Evolutionary conservation across 2,329 filamentous ascomycete species (phyloP), one percentile per base, ranked within the genome.

Genomic region (Penicillium sp.): DNA sequence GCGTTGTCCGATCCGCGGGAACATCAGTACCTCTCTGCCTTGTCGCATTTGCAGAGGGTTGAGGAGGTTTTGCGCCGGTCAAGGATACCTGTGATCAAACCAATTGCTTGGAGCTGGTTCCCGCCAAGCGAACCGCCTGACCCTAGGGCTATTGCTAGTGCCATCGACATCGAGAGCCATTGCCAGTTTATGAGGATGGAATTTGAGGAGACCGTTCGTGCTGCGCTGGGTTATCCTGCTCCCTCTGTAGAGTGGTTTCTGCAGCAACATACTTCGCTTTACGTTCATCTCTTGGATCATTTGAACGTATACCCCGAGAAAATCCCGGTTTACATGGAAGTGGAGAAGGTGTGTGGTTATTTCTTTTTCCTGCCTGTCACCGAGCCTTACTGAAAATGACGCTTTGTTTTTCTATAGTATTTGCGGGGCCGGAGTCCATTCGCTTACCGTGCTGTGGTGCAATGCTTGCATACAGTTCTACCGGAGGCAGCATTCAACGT

Each of bases 161-260:
- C 65, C 2, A 74, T 77, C 33, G 70, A 75, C 44, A 59, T 62
- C 1, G 73, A 76, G 56, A 77, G 74, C 49, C 69, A 71, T 56
- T 60, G 72, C n/a, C 74, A 76, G 12, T 75, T 76, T 26, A 68
- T 61, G 26, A 64, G 64, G 2, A 68, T 77, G 45, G 66, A 69
- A 3, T 76, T 77, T 40, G 73, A 76, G 53, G 73, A 75, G 33
- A 64, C 73, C 51, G 72, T 75, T 25, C 72, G 73, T 12, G 74
- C 72, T 52, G 68, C 73, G 9, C 56, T 77, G 31, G 71, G 72
- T 2, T 76, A 75, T 44, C 53, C 58, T 41, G 63, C 69, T 2
- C 42, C 58, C 11, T 67, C 69, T 4, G 69, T 76, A 9, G 67
- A 75, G 25, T 76, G 72, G 70, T 75, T 77, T 40, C 55, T 76